These are phyloP conservation scores for Coniella vitis DNA, from an alignment of 2,329 filamentous ascomycete genomes.

Conservation along the genomic window DNA sequence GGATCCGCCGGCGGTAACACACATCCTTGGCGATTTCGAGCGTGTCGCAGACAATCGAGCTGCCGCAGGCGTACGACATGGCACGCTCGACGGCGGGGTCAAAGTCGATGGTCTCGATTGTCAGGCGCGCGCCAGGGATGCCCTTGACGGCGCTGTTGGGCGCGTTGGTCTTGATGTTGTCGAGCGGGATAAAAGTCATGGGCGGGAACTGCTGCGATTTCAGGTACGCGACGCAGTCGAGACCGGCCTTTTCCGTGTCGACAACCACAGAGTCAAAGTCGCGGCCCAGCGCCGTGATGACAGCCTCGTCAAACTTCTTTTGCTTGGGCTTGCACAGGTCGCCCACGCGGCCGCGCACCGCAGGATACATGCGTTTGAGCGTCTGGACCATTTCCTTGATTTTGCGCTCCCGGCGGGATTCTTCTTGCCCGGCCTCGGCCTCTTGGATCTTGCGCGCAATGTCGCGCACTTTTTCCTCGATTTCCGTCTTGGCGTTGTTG, in stretches of 20 bases:
- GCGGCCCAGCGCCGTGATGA: slow-evolving; percentile 83
- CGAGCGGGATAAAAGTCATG: slow-evolving; percentile 90
- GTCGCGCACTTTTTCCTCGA: slow-evolving; percentile 86
- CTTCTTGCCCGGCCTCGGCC: slow-evolving; percentile 76
- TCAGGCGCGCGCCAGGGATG: slow-evolving; percentile 76
- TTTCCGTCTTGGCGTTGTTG: slow-evolving; percentile 75
- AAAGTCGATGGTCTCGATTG: slow-evolving; percentile 94
- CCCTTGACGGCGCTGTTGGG: slow-evolving; percentile 88
- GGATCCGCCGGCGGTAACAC: slow-evolving; percentile 75
- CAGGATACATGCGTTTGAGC: slow-evolving; percentile 84
- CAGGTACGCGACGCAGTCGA: slow-evolving; percentile 90
- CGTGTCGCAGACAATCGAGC: slow-evolving; percentile 88
- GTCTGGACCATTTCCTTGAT: slow-evolving; percentile 79
- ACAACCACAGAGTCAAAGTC: slow-evolving; percentile 94
- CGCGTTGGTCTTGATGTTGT: slow-evolving; percentile 93
- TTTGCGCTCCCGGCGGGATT: slow-evolving; percentile 73
- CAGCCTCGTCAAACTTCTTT: slow-evolving; percentile 91
- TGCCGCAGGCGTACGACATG: slow-evolving; percentile 91
- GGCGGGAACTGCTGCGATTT: slow-evolving; percentile 82
- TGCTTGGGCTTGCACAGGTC: slow-evolving; percentile 94
- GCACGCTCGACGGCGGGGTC: slow-evolving; percentile 82
- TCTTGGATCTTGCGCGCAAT: slow-evolving; percentile 75
- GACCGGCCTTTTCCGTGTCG: slow-evolving; percentile 88
- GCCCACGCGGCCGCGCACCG: slow-evolving; percentile 82
- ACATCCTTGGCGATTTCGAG: slow-evolving; percentile 82